Base-by-base conservation (phyloP, 208 protist species). In the Crithidia thermophila region DNA sequence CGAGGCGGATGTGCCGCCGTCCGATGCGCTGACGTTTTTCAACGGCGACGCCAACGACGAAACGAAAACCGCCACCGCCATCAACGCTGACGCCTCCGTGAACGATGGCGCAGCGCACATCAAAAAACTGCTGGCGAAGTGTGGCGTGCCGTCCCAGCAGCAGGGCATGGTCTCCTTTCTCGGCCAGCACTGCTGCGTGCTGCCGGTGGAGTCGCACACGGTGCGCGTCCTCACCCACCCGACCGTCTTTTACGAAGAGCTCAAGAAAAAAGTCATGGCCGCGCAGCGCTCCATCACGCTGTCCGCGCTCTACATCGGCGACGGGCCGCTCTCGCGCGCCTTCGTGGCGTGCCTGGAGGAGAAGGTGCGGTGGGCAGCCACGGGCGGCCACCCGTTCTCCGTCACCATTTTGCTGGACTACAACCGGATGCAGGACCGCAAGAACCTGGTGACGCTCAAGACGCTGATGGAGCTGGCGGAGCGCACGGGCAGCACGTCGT, bases 261-360 rank as follows among this genome's bases (percentile, higher is more conserved):
- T 97, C 18, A 75, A 82, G 45, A 16, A 16, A 20, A 53, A 70
- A 18, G 80, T 97, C 21, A 53, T 42, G 50, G 61, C 64, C 5
- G 72, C 89, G 7, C 30, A 80, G 57, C 65, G 51, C 43, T 77
- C 79, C 39, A 85, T 97, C 30, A 66, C 92, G n/a, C 79, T 97
- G 20, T 91, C 85, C 5, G 88, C 88, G 8, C 77, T 97, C 0
- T 97, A 97, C 77, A 73, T 97, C n/a, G 89, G 92, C 45, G 84
- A 89, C 31, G 87, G 87, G 16, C 75, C 75, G 45, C 82, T 90
- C 20, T 84, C 85, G 2, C 27, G 45, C 31, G 58, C 73, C 25
- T 79, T 97, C 27, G 70, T 93, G 7, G 70, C 43, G 18, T 82
- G 73, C 47, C 39, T 94, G 37, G 75, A 85, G 58, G 59, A 87